phyloP scores from a whole-genome alignment of 2,329 filamentous ascomycete species.

The Penicillium sp. region DNA sequence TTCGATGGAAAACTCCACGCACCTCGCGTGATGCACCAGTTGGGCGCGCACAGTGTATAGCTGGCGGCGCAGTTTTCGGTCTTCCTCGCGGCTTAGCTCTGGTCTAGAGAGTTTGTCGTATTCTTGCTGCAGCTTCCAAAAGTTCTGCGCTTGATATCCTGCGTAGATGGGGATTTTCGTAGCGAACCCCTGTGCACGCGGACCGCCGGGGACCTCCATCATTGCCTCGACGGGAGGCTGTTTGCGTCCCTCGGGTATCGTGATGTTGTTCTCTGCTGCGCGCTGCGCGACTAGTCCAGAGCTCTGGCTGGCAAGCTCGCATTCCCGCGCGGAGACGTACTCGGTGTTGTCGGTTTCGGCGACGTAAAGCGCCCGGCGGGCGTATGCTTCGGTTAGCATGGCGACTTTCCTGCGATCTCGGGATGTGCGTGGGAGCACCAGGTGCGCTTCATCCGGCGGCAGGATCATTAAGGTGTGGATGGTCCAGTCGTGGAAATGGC shows the following conservation, averaged over 20 bases:
- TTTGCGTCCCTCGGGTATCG: conserved; percentile 28
- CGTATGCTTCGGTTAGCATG: conserved; percentile 56
- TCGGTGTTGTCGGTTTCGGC: conserved; percentile 39
- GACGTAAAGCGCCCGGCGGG: conserved; percentile 49
- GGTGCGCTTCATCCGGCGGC: conserved; percentile 55
- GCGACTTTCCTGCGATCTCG: conserved; percentile 54
- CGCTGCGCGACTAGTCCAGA: conserved; percentile 27
- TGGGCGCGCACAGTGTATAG: neutral
- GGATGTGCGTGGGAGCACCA: conserved; percentile 59
- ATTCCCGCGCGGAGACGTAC: conserved; percentile 23
- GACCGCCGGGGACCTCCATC: conserved; percentile 10
- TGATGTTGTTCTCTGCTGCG: conserved; percentile 24
- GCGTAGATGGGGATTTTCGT: conserved; percentile 8
- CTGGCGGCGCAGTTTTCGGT: neutral
- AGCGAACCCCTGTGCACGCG: neutral
- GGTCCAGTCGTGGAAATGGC: conserved; percentile 72
- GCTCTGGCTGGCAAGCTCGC: conserved; percentile 22
- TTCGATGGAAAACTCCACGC: neutral
- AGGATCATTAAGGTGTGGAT: conserved; percentile 77
- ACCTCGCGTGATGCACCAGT: conserved; percentile 27
- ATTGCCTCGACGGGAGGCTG: conserved; percentile 8
- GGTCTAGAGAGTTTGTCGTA: conserved; percentile 12
- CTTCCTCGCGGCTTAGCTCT: neutral
- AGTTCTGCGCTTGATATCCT: conserved; percentile 26
- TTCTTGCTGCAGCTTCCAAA: conserved; percentile 19